Conservation (phyloP, 2,329 filamentous ascomycete species). For the Eutypa lata region DNA sequence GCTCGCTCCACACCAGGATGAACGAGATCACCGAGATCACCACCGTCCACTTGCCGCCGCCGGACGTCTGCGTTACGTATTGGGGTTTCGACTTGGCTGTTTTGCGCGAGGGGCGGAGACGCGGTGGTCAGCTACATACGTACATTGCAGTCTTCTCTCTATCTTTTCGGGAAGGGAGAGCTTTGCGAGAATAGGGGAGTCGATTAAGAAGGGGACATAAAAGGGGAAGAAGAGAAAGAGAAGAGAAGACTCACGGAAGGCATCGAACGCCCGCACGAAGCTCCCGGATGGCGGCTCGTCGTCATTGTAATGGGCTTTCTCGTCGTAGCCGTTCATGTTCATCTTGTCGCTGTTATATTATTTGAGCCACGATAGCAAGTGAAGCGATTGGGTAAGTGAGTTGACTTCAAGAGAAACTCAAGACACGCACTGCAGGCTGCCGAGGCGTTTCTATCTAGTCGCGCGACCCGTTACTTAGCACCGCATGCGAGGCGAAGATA, state of each 20-base stretch:
- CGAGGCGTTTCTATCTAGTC: conserved; percentile 12
- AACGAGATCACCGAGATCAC: conserved; percentile 72
- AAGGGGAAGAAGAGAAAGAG: background rate
- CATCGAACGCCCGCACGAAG: conserved; percentile 87
- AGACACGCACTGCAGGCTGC: conserved; percentile 18
- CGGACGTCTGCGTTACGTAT: conserved; percentile 79
- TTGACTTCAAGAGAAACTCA: conserved; percentile 3
- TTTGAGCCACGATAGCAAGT: background rate
- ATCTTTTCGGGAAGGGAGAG: too few relatives aligned
- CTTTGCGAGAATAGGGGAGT: too few relatives aligned
- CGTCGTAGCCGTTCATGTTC: conserved; percentile 75
- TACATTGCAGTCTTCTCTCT: background rate
- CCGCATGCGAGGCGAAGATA: conserved; percentile 10
- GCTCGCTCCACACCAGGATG: conserved; percentile 74
- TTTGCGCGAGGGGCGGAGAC: conserved; percentile 10
- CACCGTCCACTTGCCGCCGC: conserved; percentile 92
- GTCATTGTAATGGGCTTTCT: conserved; percentile 62
- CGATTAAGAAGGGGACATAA: conserved; percentile 14
- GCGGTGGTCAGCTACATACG: background rate
- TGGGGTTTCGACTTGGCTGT: conserved; percentile 92
- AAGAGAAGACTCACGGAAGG: conserved; percentile 69
- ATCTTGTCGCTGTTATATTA: conserved; percentile 1
- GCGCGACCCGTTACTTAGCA: conserved; percentile 9
- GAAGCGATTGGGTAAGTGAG: too few relatives aligned
- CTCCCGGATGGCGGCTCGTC: conserved; percentile 70